Conservation (phyloP, 2,329 filamentous ascomycete species). For the Pochonia chlamydosporia region DNA sequence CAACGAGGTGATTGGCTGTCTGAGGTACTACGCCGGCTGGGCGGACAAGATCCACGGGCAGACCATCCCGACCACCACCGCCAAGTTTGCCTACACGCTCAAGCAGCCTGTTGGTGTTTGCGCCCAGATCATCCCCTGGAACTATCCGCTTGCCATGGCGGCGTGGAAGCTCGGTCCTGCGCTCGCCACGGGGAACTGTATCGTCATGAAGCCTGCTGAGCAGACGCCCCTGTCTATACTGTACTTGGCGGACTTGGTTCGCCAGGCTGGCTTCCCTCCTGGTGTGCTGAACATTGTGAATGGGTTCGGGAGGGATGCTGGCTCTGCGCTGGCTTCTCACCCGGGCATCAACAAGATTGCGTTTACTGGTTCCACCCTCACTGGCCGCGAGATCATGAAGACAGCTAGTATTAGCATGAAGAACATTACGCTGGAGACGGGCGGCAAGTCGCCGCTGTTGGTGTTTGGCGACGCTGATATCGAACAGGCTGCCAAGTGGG, state of each 20-base stretch:
- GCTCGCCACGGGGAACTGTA: constrained; percentile 56
- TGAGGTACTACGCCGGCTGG: constrained; percentile 73
- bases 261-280: constrained; percentile 70
- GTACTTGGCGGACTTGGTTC: constrained; percentile 60
- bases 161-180: constrained; percentile 72
- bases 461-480: constrained; percentile 62
- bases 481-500: constrained; percentile 60
- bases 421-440: constrained; percentile 62
- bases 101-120: constrained; percentile 74
- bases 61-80: constrained; percentile 62
- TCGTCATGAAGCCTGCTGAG: constrained; percentile 61
- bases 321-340: constrained; percentile 63
- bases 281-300: constrained; percentile 75
- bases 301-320: constrained; percentile 62
- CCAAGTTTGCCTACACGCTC: constrained; percentile 71
- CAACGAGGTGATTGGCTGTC: constrained; percentile 34
- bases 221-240: constrained; percentile 62
- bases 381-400: constrained; percentile 71
- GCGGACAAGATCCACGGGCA: constrained; percentile 75
- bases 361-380: constrained; percentile 71
- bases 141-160: constrained; percentile 48
- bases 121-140: constrained; percentile 70
- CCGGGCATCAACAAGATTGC: constrained; percentile 68
- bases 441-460: constrained; percentile 59
- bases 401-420: constrained; percentile 60